A percentile compares a stretch with the other conserved stretches of the same genome.
phyloP scores from a whole-genome alignment of 805 yeast species.

The Blastobotrys muscicola region DNA sequence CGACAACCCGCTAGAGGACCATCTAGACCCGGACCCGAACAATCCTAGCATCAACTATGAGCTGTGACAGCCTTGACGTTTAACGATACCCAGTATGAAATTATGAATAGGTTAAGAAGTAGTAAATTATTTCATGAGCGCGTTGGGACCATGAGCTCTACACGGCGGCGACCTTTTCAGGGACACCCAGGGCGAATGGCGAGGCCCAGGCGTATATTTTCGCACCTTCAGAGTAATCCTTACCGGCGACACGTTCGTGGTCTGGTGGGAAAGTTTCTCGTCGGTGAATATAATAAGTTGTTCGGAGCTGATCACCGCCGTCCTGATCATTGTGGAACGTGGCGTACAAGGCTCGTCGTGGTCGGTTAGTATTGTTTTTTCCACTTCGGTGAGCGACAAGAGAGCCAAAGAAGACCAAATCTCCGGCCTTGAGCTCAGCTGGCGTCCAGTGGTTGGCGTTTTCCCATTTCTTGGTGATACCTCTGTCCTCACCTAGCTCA shows the following conservation, averaged over 20 bases:
- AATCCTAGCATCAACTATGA: too few relatives aligned
- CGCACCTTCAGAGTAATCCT: slow-evolving; percentile 8
- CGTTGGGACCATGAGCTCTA: too few relatives aligned
- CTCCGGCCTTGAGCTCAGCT: slow-evolving; percentile 8
- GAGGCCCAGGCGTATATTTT: slow-evolving; percentile 9
- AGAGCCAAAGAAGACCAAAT: slow-evolving; percentile 11
- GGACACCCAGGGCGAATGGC: background rate
- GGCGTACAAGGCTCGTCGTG: slow-evolving; percentile 9
- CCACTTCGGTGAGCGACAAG: slow-evolving; percentile 9
- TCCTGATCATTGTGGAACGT: slow-evolving; percentile 7
- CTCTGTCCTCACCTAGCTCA: background rate
- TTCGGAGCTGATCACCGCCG: slow-evolving; percentile 6
- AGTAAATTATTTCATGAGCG: too few relatives aligned
- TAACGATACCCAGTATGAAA: too few relatives aligned
- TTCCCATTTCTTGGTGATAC: slow-evolving; percentile 11
- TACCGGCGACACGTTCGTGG: slow-evolving; percentile 7
- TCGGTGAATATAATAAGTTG: slow-evolving; percentile 8
- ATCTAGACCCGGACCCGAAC: too few relatives aligned
- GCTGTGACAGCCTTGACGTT: too few relatives aligned
- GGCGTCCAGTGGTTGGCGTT: slow-evolving; percentile 9
- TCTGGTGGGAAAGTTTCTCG: slow-evolving; percentile 10
- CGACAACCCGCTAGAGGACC: too few relatives aligned
- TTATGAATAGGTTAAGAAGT: too few relatives aligned
- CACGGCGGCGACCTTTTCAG: too few relatives aligned
- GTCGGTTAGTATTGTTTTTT: slow-evolving; percentile 3